Percentiles rank a stretch among this genome's conserved stretches.
These are phyloP conservation scores for Salvia hispanica DNA, from an alignment of 257 asterid species.

Conservation along the genomic window DNA sequence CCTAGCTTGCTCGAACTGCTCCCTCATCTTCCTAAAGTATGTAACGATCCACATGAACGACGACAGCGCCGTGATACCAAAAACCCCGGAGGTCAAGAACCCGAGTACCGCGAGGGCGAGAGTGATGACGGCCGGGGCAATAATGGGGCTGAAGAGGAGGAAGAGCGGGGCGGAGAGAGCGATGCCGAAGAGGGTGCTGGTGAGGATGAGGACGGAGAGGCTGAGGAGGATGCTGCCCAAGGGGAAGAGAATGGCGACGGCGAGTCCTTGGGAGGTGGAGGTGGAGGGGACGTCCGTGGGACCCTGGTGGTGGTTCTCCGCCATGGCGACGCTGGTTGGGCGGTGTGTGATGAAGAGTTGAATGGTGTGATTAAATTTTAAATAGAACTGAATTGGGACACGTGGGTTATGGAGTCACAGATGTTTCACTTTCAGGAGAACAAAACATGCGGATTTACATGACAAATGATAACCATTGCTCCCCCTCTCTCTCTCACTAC, in stretches of 20 bases:
- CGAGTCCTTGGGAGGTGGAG: slow-evolving; percentile 50
- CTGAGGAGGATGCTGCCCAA: slow-evolving; percentile 56
- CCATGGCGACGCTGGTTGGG: slow-evolving; percentile 32
- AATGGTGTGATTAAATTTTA: slow-evolving; percentile 18
- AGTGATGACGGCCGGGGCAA: slow-evolving; percentile 63
- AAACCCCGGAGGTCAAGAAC: slow-evolving; percentile 63
- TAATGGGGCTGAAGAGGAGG: slow-evolving; percentile 65
- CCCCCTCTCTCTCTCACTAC: no score
- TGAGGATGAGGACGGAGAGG: slow-evolving; percentile 58
- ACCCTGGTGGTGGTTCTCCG: slow-evolving; percentile 34
- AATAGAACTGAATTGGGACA: slow-evolving; percentile 39
- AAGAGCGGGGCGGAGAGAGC: slow-evolving; percentile 56
- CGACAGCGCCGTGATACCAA: slow-evolving; percentile 77
- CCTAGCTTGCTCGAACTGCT: slow-evolving; percentile 47
- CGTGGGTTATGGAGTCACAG: slow-evolving; percentile 53
- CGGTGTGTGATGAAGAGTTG: not conserved
- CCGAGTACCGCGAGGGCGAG: slow-evolving; percentile 54
- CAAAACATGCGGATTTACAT: slow-evolving; percentile 34
- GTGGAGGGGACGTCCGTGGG: slow-evolving; percentile 37
- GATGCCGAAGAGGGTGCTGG: slow-evolving; percentile 55
- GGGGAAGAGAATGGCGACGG: slow-evolving; percentile 65
- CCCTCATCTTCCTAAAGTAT: slow-evolving; percentile 45
- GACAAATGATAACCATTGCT: not conserved
- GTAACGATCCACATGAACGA: slow-evolving; percentile 63
- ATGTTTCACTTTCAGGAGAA: slow-evolving; percentile 31